phyloP scores from a whole-genome alignment of 169 alveolate species.

The Plasmodium coatneyi region DNA sequence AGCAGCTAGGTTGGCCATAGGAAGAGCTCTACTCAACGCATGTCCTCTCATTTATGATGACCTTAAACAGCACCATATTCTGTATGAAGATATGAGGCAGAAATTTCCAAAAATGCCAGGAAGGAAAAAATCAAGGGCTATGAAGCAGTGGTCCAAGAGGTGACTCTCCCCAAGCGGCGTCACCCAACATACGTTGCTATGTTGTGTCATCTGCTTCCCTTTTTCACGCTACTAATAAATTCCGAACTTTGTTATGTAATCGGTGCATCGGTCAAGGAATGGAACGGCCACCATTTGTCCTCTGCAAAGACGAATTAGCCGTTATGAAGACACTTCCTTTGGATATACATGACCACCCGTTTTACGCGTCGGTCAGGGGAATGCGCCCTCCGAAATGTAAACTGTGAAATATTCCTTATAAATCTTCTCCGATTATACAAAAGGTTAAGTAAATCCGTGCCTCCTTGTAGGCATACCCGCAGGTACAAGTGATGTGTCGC shows the following conservation, averaged over 20 bases:
- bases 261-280: not conserved
- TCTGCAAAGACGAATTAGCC: not conserved
- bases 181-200: not conserved
- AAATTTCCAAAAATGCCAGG: conserved; percentile 92
- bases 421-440: not conserved
- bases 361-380: not conserved
- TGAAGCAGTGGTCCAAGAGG: conserved; percentile 88
- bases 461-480: not conserved
- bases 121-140: conserved; percentile 86
- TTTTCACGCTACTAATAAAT: not conserved
- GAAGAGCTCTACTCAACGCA: conserved; percentile 88
- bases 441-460: not conserved
- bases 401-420: not conserved
- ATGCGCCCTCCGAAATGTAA: not conserved
- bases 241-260: not conserved
- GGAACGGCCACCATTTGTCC: not conserved
- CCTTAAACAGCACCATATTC: conserved; percentile 82
- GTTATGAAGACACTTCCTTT: not conserved
- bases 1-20: conserved; percentile 88
- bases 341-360: not conserved
- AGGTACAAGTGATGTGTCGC: not conserved
- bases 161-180: conserved; percentile 5
- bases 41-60: conserved; percentile 79
- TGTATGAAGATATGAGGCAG: conserved; percentile 88
- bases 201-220: not conserved